Conservation (phyloP, 2,329 filamentous ascomycete genomes). For the Sporothrix pseudoabietina region DNA sequence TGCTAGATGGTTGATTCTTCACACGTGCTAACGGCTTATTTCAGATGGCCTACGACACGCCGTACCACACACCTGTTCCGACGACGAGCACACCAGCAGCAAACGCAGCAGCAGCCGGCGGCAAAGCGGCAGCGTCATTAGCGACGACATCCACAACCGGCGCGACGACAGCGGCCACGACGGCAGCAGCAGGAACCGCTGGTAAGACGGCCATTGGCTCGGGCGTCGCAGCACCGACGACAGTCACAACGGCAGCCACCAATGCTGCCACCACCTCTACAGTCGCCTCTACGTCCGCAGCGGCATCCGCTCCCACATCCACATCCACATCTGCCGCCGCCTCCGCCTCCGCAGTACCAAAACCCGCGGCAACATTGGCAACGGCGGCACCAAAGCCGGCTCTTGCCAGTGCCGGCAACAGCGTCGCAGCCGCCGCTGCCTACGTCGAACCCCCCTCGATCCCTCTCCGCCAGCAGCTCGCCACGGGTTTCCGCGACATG, state of each 20-base stretch:
- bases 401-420: slow-evolving; percentile 37
- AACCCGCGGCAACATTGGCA: slow-evolving; percentile 9
- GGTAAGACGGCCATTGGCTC: slow-evolving; percentile 14
- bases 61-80: slow-evolving; percentile 60
- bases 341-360: neutral
- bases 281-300: slow-evolving; percentile 5
- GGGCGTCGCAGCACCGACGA: slow-evolving; percentile 7
- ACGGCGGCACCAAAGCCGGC: slow-evolving; percentile 35
- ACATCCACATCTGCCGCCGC: slow-evolving; percentile 3
- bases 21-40: neutral
- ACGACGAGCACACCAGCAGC: slow-evolving; percentile 30
- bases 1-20: neutral
- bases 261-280: slow-evolving; percentile 13
- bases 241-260: slow-evolving; percentile 20
- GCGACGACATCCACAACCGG: slow-evolving; percentile 15
- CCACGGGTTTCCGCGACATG: slow-evolving; percentile 91
- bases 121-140: slow-evolving; percentile 10
- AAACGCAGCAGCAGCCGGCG: slow-evolving; percentile 20
- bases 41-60: slow-evolving; percentile 97
- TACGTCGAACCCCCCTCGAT: slow-evolving; percentile 57
- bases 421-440: slow-evolving; percentile 34
- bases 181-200: slow-evolving; percentile 14
- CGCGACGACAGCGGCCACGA: neutral
- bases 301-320: neutral
- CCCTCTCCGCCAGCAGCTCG: slow-evolving; percentile 81